Evolutionary conservation across 2,329 filamentous ascomycete species (phyloP).

Genomic region (Aulographum hederae): DNA sequence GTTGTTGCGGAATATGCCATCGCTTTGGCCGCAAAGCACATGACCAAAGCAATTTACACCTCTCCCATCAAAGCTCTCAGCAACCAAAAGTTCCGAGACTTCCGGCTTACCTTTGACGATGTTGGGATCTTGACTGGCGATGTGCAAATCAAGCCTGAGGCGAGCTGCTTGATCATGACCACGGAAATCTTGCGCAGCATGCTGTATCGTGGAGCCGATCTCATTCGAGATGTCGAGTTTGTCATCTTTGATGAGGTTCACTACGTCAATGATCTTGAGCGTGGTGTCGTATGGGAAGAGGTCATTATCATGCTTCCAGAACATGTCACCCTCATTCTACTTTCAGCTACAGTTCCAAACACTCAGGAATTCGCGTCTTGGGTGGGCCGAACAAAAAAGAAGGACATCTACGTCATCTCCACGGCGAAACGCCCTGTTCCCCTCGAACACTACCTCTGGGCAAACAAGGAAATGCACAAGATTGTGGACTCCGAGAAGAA

Average conservation of each 20-base stretch:
- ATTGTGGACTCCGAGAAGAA: conserved; percentile 87
- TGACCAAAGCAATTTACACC: conserved; percentile 99
- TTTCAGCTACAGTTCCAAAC: conserved; percentile 94
- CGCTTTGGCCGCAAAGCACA: conserved; percentile 87
- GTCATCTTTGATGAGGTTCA: conserved; percentile 99
- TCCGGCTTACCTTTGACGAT: conserved; percentile 76
- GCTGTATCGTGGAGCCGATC: conserved; percentile 87
- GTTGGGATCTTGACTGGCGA: conserved; percentile 94
- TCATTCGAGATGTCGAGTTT: conserved; percentile 94
- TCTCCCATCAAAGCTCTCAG: conserved; percentile 96
- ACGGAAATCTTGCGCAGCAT: conserved; percentile 96
- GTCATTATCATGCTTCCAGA: conserved; percentile 99
- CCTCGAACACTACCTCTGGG: conserved; percentile 92
- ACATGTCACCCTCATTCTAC: conserved; percentile 83
- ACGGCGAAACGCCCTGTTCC: conserved; percentile 90
- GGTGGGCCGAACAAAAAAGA: conserved; percentile 95
- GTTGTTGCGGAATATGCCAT: conserved; percentile 98
- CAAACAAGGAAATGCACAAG: conserved; percentile 77
- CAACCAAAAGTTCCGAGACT: conserved; percentile 97
- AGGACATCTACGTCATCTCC: conserved; percentile 97
- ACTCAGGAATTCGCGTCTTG: conserved; percentile 96
- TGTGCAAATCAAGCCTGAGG: conserved; percentile 93
- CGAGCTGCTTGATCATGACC: conserved; percentile 97
- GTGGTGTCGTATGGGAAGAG: conserved; percentile 97
- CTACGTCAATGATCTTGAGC: conserved; percentile 90